Evolutionary conservation across 352 stramenopile species (phyloP).

Genomic region (Phytophthora fragariaefolia): DNA sequence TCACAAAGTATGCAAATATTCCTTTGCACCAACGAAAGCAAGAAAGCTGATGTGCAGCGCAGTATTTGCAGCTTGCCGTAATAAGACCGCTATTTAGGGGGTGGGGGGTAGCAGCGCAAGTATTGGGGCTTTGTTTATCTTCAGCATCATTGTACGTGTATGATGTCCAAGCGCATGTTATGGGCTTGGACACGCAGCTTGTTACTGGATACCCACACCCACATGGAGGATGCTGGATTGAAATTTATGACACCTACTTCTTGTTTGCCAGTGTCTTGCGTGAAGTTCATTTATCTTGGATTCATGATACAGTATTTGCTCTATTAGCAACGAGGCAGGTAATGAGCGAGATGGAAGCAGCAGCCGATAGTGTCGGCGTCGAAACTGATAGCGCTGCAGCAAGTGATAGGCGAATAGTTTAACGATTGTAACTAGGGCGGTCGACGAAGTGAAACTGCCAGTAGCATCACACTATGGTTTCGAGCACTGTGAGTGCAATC

Average conservation of each 20-base stretch:
- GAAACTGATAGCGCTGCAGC: constrained; percentile 29
- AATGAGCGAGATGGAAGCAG: constrained; percentile 8
- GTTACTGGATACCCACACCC: constrained; percentile 16
- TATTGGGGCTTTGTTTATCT: too few relatives aligned
- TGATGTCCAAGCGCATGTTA: too few relatives aligned
- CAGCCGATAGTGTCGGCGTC: constrained; percentile 8
- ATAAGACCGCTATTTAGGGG: too few relatives aligned
- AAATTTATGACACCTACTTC: not conserved
- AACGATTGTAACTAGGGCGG: not conserved
- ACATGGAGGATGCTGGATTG: not conserved
- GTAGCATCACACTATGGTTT: constrained; percentile 33
- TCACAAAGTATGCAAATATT: too few relatives aligned
- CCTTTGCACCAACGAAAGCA: too few relatives aligned
- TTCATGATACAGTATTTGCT: constrained; percentile 27
- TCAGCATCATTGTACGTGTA: too few relatives aligned
- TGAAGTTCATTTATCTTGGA: constrained; percentile 42
- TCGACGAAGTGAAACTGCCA: constrained; percentile 1
- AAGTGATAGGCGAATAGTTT: constrained; percentile 21
- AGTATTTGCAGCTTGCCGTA: too few relatives aligned
- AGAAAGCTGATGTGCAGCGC: too few relatives aligned
- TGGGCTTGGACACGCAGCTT: constrained; percentile 8
- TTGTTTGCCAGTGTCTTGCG: constrained; percentile 25
- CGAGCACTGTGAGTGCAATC: constrained; percentile 31
- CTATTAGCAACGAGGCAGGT: constrained; percentile 30
- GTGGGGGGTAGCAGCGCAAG: too few relatives aligned